A percentile compares a stretch with the other conserved stretches of the same genome.
Conservation (phyloP, 176 grass and related monocot species). For the Phoenix dactylifera region DNA sequence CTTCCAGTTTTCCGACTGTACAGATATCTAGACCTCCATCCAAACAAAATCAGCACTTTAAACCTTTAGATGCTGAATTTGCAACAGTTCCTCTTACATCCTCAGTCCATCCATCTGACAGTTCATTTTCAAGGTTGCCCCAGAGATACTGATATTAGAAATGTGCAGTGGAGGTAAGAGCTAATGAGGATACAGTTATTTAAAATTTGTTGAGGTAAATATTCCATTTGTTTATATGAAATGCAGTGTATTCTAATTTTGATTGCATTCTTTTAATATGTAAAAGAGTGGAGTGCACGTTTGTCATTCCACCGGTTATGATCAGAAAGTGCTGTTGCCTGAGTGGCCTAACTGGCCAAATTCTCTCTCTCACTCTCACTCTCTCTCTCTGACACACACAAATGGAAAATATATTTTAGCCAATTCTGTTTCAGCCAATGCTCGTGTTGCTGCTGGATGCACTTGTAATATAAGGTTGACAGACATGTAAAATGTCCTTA, state of each 20-base stretch:
- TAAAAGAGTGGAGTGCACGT: too few species aligned
- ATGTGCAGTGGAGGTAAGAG: background rate
- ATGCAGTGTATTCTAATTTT: background rate
- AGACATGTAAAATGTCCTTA: too few species aligned
- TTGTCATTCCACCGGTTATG: too few species aligned
- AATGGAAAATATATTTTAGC: too few species aligned
- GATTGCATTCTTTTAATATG: background rate
- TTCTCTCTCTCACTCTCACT: too few species aligned
- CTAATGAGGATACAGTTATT: background rate
- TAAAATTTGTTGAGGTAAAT: slow-evolving; percentile 3
- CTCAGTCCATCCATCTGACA: background rate
- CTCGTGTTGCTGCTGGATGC: too few species aligned
- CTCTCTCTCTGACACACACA: too few species aligned
- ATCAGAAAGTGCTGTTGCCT: too few species aligned
- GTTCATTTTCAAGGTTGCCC: slow-evolving; percentile 20
- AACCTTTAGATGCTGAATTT: slow-evolving; percentile 32
- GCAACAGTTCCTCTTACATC: slow-evolving; percentile 27
- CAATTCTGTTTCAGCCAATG: too few species aligned
- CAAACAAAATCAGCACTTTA: slow-evolving; percentile 15
- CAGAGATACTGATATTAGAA: slow-evolving; percentile 18
- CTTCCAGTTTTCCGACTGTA: slow-evolving; percentile 4
- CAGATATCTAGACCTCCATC: slow-evolving; percentile 2
- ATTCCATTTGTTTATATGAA: slow-evolving; percentile 7
- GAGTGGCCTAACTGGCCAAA: too few species aligned
- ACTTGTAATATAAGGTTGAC: too few species aligned